A percentile compares a stretch with the other conserved stretches of the same genome.
phyloP scores from a whole-genome alignment of 2,329 filamentous ascomycete genomes.

The Lasiodiplodia sp. region DNA sequence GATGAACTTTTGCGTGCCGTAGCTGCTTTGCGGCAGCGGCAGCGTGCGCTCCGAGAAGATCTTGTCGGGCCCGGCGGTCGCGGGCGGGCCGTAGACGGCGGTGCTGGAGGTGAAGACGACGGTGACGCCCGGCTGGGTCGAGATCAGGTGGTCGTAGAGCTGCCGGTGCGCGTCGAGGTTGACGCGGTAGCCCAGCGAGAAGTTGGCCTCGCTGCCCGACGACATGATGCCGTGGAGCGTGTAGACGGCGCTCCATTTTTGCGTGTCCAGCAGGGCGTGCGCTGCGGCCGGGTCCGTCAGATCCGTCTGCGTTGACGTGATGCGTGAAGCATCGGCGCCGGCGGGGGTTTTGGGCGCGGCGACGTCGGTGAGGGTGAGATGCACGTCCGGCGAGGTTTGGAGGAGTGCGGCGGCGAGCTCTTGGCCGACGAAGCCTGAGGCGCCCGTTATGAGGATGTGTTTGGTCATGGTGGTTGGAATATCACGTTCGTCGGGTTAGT shows the following conservation, averaged over 20 bases:
- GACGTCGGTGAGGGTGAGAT: conserved; percentile 34
- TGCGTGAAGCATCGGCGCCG: conserved; percentile 13
- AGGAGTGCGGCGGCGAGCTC: conserved; percentile 33
- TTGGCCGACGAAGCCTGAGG: conserved; percentile 35
- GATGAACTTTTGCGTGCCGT: conserved; percentile 67
- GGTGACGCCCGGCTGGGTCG: conserved; percentile 57
- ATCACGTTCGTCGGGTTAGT: conserved; percentile 13
- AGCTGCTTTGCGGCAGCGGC: conserved; percentile 65
- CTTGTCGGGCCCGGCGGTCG: conserved; percentile 47
- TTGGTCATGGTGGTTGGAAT: conserved; percentile 9
- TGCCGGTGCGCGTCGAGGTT: conserved; percentile 64
- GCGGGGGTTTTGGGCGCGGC: conserved; percentile 30
- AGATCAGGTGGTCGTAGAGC: conserved; percentile 59
- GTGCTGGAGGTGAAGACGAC: conserved; percentile 66
- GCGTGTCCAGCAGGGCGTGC: background rate
- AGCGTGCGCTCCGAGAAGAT: conserved; percentile 44
- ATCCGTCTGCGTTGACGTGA: conserved; percentile 31
- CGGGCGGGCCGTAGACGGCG: conserved; percentile 64
- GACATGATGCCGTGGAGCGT: conserved; percentile 72
- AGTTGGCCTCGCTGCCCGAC: conserved; percentile 65
- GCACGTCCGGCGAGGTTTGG: conserved; percentile 12
- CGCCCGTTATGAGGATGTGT: conserved; percentile 35
- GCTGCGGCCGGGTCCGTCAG: conserved; percentile 27
- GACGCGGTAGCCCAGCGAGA: conserved; percentile 62
- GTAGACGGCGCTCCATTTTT: conserved; percentile 46